A percentile compares a stretch with the other conserved stretches of the same genome.
Evolutionary conservation across 257 asterid genomes (phyloP).

Genomic region (Salvia rosmarinus): DNA sequence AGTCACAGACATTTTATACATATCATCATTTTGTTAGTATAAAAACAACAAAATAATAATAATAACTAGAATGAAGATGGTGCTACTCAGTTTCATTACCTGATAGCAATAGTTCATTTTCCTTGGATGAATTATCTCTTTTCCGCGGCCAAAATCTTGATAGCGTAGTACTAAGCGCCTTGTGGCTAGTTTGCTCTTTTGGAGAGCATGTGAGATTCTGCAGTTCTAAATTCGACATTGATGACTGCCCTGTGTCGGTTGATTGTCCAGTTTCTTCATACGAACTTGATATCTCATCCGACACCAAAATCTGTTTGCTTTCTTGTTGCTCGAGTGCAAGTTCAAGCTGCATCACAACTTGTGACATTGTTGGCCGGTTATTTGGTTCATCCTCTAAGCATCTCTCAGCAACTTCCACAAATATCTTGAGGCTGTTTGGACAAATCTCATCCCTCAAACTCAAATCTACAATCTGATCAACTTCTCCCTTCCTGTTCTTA

Average conservation of each 20-base stretch:
- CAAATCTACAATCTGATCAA: conserved; percentile 46
- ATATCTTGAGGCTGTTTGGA: conserved; percentile 43
- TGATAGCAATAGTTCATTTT: background rate
- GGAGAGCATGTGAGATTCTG: no score
- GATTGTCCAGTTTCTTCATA: conserved; percentile 24
- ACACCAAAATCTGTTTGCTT: conserved; percentile 16
- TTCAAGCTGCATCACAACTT: conserved; percentile 48
- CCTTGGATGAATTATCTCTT: background rate
- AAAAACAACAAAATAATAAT: no score
- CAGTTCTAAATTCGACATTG: no score
- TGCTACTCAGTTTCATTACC: no score
- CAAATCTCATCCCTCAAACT: conserved; percentile 41
- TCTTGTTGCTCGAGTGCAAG: conserved; percentile 43
- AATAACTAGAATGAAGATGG: no score
- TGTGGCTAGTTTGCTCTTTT: no score
- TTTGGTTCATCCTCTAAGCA: conserved; percentile 53
- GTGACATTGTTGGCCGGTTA: conserved; percentile 60
- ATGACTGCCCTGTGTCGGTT: conserved; percentile 22
- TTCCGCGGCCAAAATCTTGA: background rate
- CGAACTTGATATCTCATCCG: conserved; percentile 16
- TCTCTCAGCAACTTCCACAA: conserved; percentile 45
- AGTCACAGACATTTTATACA: no score
- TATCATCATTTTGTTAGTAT: no score
- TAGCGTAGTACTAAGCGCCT: no score
- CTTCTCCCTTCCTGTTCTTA: conserved; percentile 48